Evolutionary conservation across 805 yeast genomes (phyloP).

Genomic region (Candida andamanensis): DNA sequence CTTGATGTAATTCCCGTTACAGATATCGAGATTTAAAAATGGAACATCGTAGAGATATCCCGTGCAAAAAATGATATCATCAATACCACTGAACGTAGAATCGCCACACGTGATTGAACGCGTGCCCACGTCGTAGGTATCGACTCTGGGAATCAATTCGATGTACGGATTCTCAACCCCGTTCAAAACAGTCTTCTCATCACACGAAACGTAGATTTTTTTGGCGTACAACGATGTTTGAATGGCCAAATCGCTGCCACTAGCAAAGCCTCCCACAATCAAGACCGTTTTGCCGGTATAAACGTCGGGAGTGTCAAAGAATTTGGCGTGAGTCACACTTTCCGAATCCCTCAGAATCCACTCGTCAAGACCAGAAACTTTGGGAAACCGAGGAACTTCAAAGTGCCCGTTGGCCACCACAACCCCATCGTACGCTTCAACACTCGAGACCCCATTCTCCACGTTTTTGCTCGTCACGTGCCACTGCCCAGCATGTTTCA

Average conservation of each 20-base stretch:
- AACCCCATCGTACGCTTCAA: slow-evolving; percentile 29
- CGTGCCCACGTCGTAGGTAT: slow-evolving; percentile 27
- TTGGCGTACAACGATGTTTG: slow-evolving; percentile 45
- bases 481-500: slow-evolving; percentile 13
- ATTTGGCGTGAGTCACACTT: slow-evolving; percentile 30
- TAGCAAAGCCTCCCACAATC: slow-evolving; percentile 72
- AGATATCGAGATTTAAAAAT: slow-evolving; percentile 21
- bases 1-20: slow-evolving; percentile 12
- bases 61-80: slow-evolving; percentile 30
- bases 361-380: slow-evolving; percentile 23
- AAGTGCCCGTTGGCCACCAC: slow-evolving; percentile 37
- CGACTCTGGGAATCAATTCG: slow-evolving; percentile 8
- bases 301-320: slow-evolving; percentile 19
- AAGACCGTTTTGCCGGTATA: slow-evolving; percentile 42
- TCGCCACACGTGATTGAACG: slow-evolving; percentile 10
- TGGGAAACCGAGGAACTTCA: slow-evolving; percentile 32
- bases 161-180: slow-evolving; percentile 7
- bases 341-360: slow-evolving; percentile 23
- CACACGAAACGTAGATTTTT: slow-evolving; percentile 16
- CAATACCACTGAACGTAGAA: slow-evolving; percentile 14
- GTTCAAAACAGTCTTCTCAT: slow-evolving; percentile 7
- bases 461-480: slow-evolving; percentile 9
- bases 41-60: slow-evolving; percentile 35
- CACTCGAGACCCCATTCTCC: slow-evolving; percentile 1
- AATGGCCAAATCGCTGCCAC: slow-evolving; percentile 69